phyloP scores from a whole-genome alignment of 2,329 filamentous ascomycete genomes.

The Nothophaeocryptopus gaeumannii region DNA sequence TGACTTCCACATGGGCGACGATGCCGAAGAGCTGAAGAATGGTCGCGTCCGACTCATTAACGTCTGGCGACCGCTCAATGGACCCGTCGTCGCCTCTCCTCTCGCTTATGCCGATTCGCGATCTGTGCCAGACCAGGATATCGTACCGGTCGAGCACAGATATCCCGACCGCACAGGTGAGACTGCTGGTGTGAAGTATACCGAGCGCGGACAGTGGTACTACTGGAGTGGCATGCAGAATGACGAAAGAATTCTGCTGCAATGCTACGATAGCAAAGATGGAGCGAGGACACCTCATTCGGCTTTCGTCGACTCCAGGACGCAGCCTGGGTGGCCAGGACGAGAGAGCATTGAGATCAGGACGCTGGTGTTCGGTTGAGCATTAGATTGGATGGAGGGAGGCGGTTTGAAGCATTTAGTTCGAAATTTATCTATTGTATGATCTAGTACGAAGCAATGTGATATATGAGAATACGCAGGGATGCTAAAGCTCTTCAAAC shows the following conservation, averaged over 20 bases:
- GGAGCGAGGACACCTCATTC: slow-evolving; percentile 60
- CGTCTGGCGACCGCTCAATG: slow-evolving; percentile 70
- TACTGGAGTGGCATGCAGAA: slow-evolving; percentile 77
- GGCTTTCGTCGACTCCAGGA: slow-evolving; percentile 75
- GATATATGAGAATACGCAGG: too few relatives aligned
- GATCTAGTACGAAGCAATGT: too few relatives aligned
- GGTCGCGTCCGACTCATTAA: slow-evolving; percentile 81
- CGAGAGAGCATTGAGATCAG: slow-evolving; percentile 90
- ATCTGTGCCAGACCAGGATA: slow-evolving; percentile 58
- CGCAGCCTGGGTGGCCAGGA: slow-evolving; percentile 59
- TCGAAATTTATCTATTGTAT: too few relatives aligned
- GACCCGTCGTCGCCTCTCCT: slow-evolving; percentile 55
- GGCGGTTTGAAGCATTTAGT: too few relatives aligned
- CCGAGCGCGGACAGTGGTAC: slow-evolving; percentile 66
- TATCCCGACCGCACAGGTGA: slow-evolving; percentile 70
- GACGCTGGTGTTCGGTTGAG: slow-evolving; percentile 67
- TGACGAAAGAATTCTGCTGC: slow-evolving; percentile 52
- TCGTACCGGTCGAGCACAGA: slow-evolving; percentile 70
- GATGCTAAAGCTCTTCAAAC: too few relatives aligned
- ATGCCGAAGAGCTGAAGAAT: slow-evolving; percentile 64
- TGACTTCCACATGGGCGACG: slow-evolving; percentile 61
- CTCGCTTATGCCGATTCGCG: slow-evolving; percentile 57
- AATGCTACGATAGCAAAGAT: slow-evolving; percentile 46
- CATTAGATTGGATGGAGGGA: too few relatives aligned
- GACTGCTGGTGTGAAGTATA: slow-evolving; percentile 66